phyloP scores from a whole-genome alignment of 2,329 filamentous ascomycete species.

The Phyllosticta capitalensis region DNA sequence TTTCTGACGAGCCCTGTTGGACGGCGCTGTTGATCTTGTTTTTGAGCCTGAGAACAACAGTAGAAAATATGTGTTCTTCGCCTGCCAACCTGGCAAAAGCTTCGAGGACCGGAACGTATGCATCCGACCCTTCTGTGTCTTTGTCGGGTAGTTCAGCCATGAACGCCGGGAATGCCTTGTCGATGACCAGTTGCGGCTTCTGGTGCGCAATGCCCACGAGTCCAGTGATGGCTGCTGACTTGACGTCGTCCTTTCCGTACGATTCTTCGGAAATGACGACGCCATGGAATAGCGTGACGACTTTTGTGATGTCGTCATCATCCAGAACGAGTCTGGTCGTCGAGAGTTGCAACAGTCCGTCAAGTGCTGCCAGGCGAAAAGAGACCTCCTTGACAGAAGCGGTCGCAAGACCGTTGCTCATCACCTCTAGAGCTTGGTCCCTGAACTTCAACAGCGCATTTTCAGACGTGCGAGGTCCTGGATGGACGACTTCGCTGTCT shows the following conservation, averaged over 20 bases:
- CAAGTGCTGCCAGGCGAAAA: conserved; percentile 37
- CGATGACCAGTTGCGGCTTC: conserved; percentile 52
- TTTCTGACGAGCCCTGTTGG: conserved; percentile 39
- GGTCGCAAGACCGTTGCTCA: conserved; percentile 34
- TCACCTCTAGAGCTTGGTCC: conserved; percentile 32
- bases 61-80: conserved; percentile 55
- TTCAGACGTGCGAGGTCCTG: conserved; percentile 15
- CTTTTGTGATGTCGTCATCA: conserved; percentile 34
- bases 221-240: conserved; percentile 47
- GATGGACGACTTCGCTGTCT: conserved; percentile 24
- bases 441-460: conserved; percentile 33
- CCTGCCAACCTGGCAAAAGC: conserved; percentile 54
- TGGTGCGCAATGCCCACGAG: conserved; percentile 53
- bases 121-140: conserved; percentile 35
- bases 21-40: conserved; percentile 52
- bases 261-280: conserved; percentile 52
- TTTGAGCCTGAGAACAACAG: conserved; percentile 51
- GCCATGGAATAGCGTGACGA: conserved; percentile 52
- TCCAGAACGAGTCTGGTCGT: conserved; percentile 32
- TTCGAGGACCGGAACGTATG: conserved; percentile 50
- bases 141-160: conserved; percentile 53
- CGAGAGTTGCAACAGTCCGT: conserved; percentile 35
- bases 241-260: conserved; percentile 46
- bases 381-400: conserved; percentile 41
- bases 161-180: conserved; percentile 57